These are phyloP conservation scores for Penicillium oxalicum DNA, from an alignment of 2,329 filamentous ascomycete genomes.

Conservation along the genomic window DNA sequence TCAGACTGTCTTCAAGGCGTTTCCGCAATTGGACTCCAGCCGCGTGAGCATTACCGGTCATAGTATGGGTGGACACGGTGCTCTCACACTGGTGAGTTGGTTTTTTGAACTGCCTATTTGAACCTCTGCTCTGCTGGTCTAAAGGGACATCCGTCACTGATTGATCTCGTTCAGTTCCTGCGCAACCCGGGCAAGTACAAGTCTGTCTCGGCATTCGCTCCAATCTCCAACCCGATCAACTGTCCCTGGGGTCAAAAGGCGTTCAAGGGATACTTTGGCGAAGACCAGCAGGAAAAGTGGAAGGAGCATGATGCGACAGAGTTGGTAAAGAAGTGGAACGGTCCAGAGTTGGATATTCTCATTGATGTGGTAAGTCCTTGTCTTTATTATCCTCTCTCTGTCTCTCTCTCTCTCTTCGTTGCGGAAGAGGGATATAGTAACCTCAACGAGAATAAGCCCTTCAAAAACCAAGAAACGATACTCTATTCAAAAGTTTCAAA, in stretches of 20 bases:
- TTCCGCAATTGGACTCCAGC: constrained; percentile 62
- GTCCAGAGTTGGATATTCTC: constrained; percentile 62
- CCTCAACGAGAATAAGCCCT: no score
- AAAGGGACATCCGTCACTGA: no score
- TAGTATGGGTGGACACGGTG: constrained; percentile 96
- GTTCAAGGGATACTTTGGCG: constrained; percentile 83
- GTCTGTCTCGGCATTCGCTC: constrained; percentile 83
- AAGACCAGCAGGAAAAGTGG: constrained; percentile 65
- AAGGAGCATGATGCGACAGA: constrained; percentile 88
- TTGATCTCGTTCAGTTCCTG: constrained; percentile 55
- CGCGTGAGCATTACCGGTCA: constrained; percentile 85
- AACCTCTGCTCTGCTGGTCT: no score
- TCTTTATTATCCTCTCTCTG: not conserved
- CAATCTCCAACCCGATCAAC: constrained; percentile 76
- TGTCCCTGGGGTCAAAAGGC: constrained; percentile 97
- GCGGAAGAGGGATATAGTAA: no score
- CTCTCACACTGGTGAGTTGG: constrained; percentile 63
- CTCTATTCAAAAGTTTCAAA: no score
- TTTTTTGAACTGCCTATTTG: no score
- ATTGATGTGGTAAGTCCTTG: constrained; percentile 70
- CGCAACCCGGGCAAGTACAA: constrained; percentile 87
- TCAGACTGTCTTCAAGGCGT: constrained; percentile 63
- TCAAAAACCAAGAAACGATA: not conserved
- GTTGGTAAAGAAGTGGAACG: constrained; percentile 70
- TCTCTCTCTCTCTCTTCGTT: no score